Conservation (phyloP, 2,329 filamentous ascomycete genomes). For the Thelonectria olida region DNA sequence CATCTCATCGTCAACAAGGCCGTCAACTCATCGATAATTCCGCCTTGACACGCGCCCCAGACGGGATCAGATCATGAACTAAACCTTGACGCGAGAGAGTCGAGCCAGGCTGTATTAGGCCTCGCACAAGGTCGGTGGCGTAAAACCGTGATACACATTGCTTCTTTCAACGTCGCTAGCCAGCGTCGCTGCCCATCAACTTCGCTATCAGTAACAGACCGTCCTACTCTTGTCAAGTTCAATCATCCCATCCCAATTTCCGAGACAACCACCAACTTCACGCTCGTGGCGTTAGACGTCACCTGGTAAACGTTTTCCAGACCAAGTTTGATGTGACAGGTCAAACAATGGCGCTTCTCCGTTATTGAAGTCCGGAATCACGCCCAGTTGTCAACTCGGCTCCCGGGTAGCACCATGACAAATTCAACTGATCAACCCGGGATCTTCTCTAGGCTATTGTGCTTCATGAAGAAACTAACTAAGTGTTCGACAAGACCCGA, state of each 20-base stretch:
- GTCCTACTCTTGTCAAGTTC: neutral
- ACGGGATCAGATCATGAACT: slow-evolving; percentile 15
- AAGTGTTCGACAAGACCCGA: neutral
- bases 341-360: neutral
- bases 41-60: neutral
- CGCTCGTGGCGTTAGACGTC: neutral
- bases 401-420: neutral
- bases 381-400: neutral
- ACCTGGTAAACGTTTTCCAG: neutral
- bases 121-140: neutral
- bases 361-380: neutral
- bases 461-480: neutral
- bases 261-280: slow-evolving; percentile 1
- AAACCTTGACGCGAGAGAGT: neutral
- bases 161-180: slow-evolving; percentile 1
- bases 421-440: neutral
- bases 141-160: neutral
- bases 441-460: neutral
- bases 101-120: neutral
- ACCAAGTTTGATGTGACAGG: neutral
- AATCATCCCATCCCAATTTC: slow-evolving; percentile 8
- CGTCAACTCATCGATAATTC: too few relatives aligned
- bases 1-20: neutral
- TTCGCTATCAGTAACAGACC: too few relatives aligned
- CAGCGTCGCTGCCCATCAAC: neutral